Evolutionary conservation across 2,329 filamentous ascomycete species (phyloP), one percentile per base, ranked within the genome.

Genomic region (Septoria linicola): DNA sequence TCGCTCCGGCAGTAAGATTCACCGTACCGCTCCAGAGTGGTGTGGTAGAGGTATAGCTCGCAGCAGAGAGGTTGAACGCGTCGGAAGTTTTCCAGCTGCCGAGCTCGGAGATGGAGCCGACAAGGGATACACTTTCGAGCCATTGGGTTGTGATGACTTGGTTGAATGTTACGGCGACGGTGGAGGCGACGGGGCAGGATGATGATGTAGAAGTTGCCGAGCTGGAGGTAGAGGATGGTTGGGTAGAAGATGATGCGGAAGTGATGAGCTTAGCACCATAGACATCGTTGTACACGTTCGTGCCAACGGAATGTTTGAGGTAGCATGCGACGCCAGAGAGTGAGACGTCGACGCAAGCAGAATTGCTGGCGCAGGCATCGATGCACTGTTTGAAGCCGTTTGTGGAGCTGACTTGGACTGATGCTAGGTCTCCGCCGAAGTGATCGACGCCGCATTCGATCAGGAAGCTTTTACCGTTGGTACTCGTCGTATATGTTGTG

Each of bases 81-180:
- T 77, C 71, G 4, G 53, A 51, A 0, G 66, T 53, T 50, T 81
- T 72, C 86, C 86, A 89, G 25, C 52, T 61, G 2, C 85, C 85
- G 3, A 90, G 77, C 20, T 77, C 70, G 1, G 73, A 60, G 41
- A 77, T 74, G 49, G 76, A 80, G 19, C 87, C 87, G 0, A 78
- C 74, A 13, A 90, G 67, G 66, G 83, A 86, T 63, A 90, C 75
- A 6, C 76, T 82, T 66, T 89, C 76, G 2, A 85, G 85, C 42
- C 67, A 80, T 3, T 64, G 64, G 0, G 85, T 89, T 0, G 71
- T 75, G 17, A 77, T 81, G 1, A 74, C 63, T 52, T 78, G 80
- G 39, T 80, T 72, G 69, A 89, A 88, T 0, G 80, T 81, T 4
- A 89, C 80, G 0, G 79, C 72, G 5, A 86, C 77, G 0, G 59